Base-by-base conservation (phyloP, 345 rosid genomes). In the Odontarrhena argentea region DNA sequence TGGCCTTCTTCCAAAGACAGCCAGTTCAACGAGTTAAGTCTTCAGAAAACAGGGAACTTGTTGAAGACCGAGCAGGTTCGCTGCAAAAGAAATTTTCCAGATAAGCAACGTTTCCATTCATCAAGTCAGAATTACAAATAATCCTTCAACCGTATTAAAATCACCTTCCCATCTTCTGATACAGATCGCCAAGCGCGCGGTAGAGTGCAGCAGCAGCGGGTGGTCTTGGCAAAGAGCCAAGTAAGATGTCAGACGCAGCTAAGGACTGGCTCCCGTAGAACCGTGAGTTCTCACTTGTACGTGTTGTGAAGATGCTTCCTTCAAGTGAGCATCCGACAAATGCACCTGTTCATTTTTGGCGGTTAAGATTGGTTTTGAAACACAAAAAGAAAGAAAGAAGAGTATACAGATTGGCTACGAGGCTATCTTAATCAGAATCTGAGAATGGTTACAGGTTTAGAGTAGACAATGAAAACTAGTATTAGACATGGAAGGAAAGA, bases 311-410 rank as follows among this genome's bases (percentile, higher is more conserved):
- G 9, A 90, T 36, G 65, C 92, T 90, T 26, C 98, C 94, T 81
- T 93, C 89, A 47, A 93, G 89, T 2, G 97, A 88, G 70, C 96
- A 93, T 58, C 97, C 97, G 9, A 91, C 84, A 62, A 94, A 91
- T 26, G 99, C 96, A 74, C 97, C 99, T 94, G 77, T 61, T 60
- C 40, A 49, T 56, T 18, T 9, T 58, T 44, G 62, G 65, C 4
- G 6, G 57, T 32, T 45, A 35, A 34, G 32, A 10, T 11, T 28
- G 38, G 26, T 32, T 58, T 58, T 12, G 65, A 50, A 68, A 5
- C 53, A 6, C 10, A 6, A 22, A 24, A 30, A 47, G 36, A 36
- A 3, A 10, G 7, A 32, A 32, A 5, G 37, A n/a, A 14, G 4
- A 38, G 28, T 58, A 38, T 38, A 68, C 55, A 2, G 15, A 45